Evolutionary conservation across 2,329 filamentous ascomycete genomes (phyloP).

Genomic region (Colletotrichum eleusines): DNA sequence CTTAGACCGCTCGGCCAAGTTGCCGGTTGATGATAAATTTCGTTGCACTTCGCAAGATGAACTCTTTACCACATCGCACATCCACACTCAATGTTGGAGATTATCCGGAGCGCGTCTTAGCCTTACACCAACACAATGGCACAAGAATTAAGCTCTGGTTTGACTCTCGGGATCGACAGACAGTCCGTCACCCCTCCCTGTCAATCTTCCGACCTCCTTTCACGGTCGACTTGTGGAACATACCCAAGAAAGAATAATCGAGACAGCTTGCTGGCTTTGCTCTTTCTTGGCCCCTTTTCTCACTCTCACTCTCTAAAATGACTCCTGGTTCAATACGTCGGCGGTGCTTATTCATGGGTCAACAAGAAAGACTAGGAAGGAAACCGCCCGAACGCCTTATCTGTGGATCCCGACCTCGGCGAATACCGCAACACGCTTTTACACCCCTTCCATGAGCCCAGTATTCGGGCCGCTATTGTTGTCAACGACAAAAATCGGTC

Average conservation of each 20-base stretch:
- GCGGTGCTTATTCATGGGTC: background rate
- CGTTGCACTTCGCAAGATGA: rapidly evolving
- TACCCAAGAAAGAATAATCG: no score
- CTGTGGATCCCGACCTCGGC: slow-evolving; percentile 18
- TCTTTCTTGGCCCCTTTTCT: background rate
- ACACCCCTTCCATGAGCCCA: background rate
- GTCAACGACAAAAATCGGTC: slow-evolving; percentile 4
- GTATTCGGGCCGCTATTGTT: slow-evolving; percentile 7
- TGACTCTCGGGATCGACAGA: slow-evolving; percentile 11
- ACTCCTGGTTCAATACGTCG: background rate
- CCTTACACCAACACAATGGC: background rate
- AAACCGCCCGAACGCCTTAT: background rate
- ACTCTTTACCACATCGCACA: rapidly evolving
- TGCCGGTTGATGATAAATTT: background rate
- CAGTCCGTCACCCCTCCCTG: background rate
- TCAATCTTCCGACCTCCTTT: background rate
- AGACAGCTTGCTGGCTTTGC: background rate
- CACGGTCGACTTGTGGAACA: background rate
- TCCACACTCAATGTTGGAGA: no score
- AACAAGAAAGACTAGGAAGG: no score
- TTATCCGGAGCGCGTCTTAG: no score
- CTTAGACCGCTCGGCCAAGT: slow-evolving; percentile 42
- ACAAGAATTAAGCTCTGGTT: background rate
- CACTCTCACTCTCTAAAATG: background rate
- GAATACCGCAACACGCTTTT: background rate